phyloP scores from a whole-genome alignment of 306 rosid genomes.

The Castanea crenata region DNA sequence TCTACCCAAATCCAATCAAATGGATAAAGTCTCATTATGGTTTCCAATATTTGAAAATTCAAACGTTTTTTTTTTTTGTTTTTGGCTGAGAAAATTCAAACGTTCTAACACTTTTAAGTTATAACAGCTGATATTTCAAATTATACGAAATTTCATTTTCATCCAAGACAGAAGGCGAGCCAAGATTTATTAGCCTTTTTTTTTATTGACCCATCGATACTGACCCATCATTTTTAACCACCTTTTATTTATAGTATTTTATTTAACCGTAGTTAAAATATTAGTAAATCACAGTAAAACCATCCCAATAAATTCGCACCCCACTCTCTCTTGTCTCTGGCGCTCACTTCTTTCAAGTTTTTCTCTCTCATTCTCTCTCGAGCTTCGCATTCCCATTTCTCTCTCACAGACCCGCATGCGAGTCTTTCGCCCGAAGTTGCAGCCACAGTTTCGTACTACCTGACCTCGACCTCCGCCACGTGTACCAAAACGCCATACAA shows the following conservation, averaged over 20 bases:
- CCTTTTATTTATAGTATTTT: too few species aligned
- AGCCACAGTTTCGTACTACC: not conserved
- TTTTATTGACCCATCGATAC: too few species aligned
- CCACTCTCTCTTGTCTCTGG: conserved; percentile 23
- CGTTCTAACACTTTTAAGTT: too few species aligned
- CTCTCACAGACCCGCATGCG: conserved; percentile 18
- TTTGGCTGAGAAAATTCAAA: too few species aligned
- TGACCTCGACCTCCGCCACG: conserved; percentile 1
- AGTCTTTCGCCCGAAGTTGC: conserved; percentile 17
- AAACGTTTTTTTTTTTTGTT: too few species aligned
- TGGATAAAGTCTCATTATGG: too few species aligned
- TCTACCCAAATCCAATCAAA: too few species aligned
- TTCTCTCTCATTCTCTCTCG: conserved; percentile 35
- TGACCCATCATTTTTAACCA: too few species aligned
- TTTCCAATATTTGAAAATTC: too few species aligned
- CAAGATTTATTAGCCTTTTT: not conserved
- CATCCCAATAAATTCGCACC: conserved; percentile 36
- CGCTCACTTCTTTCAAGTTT: conserved; percentile 74
- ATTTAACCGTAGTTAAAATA: conserved; percentile 21
- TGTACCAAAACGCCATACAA: conserved; percentile 12
- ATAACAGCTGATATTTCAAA: too few species aligned
- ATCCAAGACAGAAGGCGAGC: not conserved
- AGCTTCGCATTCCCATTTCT: conserved; percentile 19
- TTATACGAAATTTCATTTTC: not conserved
- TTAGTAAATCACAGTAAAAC: conserved; percentile 7